Evolutionary conservation across 352 stramenopile genomes (phyloP).

Genomic region (Globisporangium camurandrum): DNA sequence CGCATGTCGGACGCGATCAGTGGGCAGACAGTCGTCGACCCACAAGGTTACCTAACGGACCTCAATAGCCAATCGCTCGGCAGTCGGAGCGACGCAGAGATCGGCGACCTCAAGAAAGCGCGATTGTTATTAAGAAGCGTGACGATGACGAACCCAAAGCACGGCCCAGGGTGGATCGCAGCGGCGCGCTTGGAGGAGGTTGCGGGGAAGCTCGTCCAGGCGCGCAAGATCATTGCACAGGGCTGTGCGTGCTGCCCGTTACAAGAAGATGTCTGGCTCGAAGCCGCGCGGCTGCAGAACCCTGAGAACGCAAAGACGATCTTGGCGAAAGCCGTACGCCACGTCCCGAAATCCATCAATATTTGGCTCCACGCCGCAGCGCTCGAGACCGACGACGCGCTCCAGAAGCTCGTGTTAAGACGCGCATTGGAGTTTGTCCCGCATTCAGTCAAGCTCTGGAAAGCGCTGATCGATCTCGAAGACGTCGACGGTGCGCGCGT

Average conservation of each 20-base stretch:
- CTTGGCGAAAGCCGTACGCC: constrained; percentile 91
- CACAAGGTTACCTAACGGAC: constrained; percentile 97
- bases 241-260: constrained; percentile 95
- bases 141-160: constrained; percentile 97
- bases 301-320: constrained; percentile 96
- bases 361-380: constrained; percentile 95
- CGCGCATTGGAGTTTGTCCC: constrained; percentile 94
- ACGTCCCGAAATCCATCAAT: constrained; percentile 92
- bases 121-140: constrained; percentile 94
- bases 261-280: constrained; percentile 98
- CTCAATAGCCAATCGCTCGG: constrained; percentile 93
- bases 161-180: constrained; percentile 98
- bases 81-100: constrained; percentile 90
- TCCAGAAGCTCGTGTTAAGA: constrained; percentile 88
- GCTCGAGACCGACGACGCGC: constrained; percentile 86
- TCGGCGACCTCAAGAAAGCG: constrained; percentile 98
- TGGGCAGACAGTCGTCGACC: constrained; percentile 96
- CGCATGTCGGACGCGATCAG: constrained; percentile 96
- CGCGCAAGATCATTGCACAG: constrained; percentile 96
- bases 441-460: constrained; percentile 97
- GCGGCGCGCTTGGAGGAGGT: constrained; percentile 97
- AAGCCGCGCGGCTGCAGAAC: constrained; percentile 94
- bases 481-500: constrained; percentile 94
- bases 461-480: constrained; percentile 97
- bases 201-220: constrained; percentile 93